Evolutionary conservation across 129 eudicot species (phyloP), one percentile per base, ranked within the genome.

Genomic region (Escallonia herrerae): DNA sequence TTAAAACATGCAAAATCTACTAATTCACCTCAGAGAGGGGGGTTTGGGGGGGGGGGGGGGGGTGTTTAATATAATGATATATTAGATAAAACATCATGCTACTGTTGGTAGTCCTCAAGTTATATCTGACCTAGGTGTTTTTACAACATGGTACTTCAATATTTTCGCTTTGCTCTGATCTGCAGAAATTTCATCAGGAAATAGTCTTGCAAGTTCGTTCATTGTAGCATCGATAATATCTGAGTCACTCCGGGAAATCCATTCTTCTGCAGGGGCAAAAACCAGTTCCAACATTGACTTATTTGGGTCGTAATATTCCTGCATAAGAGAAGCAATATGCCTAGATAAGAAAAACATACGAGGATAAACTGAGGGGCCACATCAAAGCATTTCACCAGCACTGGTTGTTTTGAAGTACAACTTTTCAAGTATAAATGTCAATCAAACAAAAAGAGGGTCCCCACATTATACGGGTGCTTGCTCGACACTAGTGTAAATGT

Each of bases 161-260:
- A 94, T 94, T 76, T 94, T 89, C 13, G 99, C 99, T 76, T 89
- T 94, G 90, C 97, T 94, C 84, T 79, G 83, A 82, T 94, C 99
- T 48, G 87, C 90, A 9, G 97, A 52, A 68, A 94, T 94, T 72
- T 94, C 97, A 74, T 94, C 95, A 49, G 99, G 99, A 80, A 94
- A 94, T 49, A 94, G 95, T 60, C 75, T 84, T 48, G 99, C 93
- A 62, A 94, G 99, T 68, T 94, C 99, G 63, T 70, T 86, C 97
- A 94, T 89, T 3, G 99, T 94, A 37, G 99, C 97, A 43, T 89
- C 99, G 46, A 94, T 86, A 44, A 94, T 94, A 33, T 89, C 99
- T n/a, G 86, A 56, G 72, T 94, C 91, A 15, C 95, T 86, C 37
- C 94, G 74, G 7, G 99, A 81, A 40, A 94, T 86, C 99, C 97